phyloP scores from a whole-genome alignment of 2,329 filamentous ascomycete species.

The Cladosporium colombiae region DNA sequence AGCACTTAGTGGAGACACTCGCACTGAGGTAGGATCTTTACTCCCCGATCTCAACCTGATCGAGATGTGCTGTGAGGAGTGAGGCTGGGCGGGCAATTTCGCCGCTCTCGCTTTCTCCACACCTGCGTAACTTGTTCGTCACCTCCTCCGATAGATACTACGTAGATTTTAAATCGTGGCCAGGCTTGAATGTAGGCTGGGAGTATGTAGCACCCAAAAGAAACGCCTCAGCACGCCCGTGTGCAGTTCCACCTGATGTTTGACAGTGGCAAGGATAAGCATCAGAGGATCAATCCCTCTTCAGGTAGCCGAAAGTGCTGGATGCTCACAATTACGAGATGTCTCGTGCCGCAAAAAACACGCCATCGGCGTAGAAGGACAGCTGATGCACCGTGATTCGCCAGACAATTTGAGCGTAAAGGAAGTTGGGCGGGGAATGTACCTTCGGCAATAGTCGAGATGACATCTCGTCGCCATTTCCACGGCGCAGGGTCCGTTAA shows the following conservation, averaged over 20 bases:
- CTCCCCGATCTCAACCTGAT: not conserved
- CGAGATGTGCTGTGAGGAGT: not conserved
- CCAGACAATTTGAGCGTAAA: not conserved
- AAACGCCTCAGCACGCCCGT: not conserved
- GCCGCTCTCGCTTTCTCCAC: not conserved
- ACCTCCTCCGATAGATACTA: not conserved
- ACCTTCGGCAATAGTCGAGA: no score
- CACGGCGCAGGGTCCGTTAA: not conserved
- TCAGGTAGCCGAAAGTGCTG: not conserved
- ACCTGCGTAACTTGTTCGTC: not conserved
- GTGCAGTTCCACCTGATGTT: not conserved
- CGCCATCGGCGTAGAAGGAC: not conserved
- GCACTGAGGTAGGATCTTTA: not conserved
- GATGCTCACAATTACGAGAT: not conserved
- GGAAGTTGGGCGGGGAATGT: no score
- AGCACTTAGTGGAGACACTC: not conserved
- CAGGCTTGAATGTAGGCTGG: not conserved
- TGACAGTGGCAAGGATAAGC: not conserved
- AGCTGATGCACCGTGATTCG: not conserved
- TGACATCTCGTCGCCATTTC: not conserved
- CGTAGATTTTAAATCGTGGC: no score
- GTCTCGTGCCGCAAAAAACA: not conserved
- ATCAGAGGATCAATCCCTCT: not conserved
- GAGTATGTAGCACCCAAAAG: not conserved
- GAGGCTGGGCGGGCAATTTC: not conserved